Evolutionary conservation across 2,329 filamentous ascomycete genomes (phyloP).

Genomic region (Hymenoscyphus repandus): DNA sequence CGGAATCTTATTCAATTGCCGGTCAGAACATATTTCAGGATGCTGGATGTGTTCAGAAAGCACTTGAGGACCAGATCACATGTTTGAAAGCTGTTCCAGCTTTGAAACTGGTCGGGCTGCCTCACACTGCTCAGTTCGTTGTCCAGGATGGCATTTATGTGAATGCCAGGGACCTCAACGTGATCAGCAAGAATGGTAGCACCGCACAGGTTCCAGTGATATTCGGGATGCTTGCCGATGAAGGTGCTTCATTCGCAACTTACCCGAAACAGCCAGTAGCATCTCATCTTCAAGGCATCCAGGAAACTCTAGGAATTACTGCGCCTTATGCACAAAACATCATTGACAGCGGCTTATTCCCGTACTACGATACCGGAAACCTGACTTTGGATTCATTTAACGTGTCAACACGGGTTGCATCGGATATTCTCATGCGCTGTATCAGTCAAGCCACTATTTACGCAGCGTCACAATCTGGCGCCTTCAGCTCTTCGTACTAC

Average conservation of each 20-base stretch:
- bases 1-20: constrained; percentile 42
- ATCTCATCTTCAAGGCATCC: constrained; percentile 38
- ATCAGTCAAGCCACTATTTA: constrained; percentile 51
- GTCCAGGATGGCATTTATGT: constrained; percentile 50
- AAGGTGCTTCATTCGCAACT: constrained; percentile 45
- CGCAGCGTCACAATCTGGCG: constrained; percentile 34
- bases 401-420: constrained; percentile 45
- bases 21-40: constrained; percentile 43
- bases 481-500: constrained; percentile 43
- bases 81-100: constrained; percentile 41
- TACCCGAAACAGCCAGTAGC: constrained; percentile 40
- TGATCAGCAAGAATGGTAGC: constrained; percentile 37
- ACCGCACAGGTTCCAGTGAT: constrained; percentile 47
- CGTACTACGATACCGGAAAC: constrained; percentile 43
- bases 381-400: constrained; percentile 50
- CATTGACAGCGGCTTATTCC: constrained; percentile 43
- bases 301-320: constrained; percentile 41
- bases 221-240: constrained; percentile 43
- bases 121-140: constrained; percentile 43
- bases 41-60: constrained; percentile 42
- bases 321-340: constrained; percentile 37
- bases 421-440: constrained; percentile 50
- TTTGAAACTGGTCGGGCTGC: constrained; percentile 33
- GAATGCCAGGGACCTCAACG: constrained; percentile 41
- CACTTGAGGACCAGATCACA: constrained; percentile 38